Evolutionary conservation across 2,329 filamentous ascomycete genomes (phyloP), one percentile per base, ranked within the genome.

Genomic region (Cladophialophora psammophila): DNA sequence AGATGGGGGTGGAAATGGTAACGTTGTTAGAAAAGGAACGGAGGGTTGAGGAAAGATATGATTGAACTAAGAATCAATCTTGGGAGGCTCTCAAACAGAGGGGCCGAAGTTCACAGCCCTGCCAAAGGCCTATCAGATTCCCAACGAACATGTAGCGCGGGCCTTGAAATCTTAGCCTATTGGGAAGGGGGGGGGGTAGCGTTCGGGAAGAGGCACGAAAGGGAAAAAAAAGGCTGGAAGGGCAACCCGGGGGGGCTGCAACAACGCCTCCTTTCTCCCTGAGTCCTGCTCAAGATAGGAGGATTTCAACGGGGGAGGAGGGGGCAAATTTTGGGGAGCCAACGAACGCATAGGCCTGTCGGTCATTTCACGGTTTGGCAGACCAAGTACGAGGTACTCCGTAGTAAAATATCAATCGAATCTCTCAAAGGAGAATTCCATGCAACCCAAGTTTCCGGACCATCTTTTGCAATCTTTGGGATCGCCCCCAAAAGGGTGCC

Each of bases 81-180:
- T 63, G 58, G 59, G 62, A 60, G 59, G 50, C 63, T 65, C 63
- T 68, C 60, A 20, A 40, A 42, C 35, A 56, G 60, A 64, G 52
- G 52, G 52, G 60, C 38, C 52, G 50, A 56, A 57, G 8, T 38
- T 38, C 35, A 42, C 10, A 31, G 45, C 18, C 48, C 36, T 36
- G 35, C 32, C 42, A 55, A 55, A 20, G 10, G 20, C 32, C 53
- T n/a, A 56, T 57, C 45, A 64, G 42, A 20, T 36, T 34, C 26
- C 52, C 61, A 52, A 59, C 31, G 62, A 36, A 53, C 10, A 57
- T 9, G 52, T 55, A 32, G 45, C 60, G 36, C 35, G 34, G n/a
- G 60, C 38, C 31, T 34, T 32, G 13, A 53, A 26, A 50, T 50
- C 45, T 50, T 50, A 50, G 45, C 45, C 45, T 50, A 50, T 50